Conservation (phyloP, 176 grass and related monocot genomes). For the Oryza meridionalis region DNA sequence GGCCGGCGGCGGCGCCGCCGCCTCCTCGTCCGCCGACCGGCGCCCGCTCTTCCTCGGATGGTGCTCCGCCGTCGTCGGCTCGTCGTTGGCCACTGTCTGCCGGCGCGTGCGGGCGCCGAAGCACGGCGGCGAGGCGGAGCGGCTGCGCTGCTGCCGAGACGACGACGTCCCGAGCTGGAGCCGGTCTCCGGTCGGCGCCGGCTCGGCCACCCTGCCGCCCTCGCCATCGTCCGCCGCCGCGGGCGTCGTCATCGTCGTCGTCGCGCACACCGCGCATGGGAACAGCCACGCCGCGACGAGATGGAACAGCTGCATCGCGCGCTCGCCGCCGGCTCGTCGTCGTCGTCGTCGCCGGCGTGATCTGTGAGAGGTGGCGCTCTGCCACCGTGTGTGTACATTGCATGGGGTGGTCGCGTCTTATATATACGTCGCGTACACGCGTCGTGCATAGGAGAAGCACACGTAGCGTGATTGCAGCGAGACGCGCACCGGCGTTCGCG, state of each 20-base stretch:
- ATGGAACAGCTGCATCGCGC: conserved; percentile 29
- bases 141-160: background rate
- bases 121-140: background rate
- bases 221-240: background rate
- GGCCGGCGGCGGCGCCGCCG: background rate
- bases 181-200: background rate
- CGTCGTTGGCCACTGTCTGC: background rate
- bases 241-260: background rate
- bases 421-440: background rate
- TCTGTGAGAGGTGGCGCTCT: too few relatives aligned
- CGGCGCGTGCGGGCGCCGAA: background rate
- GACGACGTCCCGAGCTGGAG: background rate
- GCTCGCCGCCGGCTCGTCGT: background rate
- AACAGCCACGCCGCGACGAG: conserved; percentile 36
- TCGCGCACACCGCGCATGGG: conserved; percentile 9
- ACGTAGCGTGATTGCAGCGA: background rate
- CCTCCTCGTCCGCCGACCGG: too few relatives aligned
- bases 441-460: too few relatives aligned
- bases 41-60: too few relatives aligned
- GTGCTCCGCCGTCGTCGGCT: too few relatives aligned
- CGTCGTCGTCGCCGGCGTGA: background rate
- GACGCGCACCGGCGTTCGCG: background rate
- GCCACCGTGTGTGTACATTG: background rate
- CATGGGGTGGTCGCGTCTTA: background rate
- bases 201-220: background rate